Evolutionary conservation across 2,329 filamentous ascomycete species (phyloP), one percentile per base, ranked within the genome.

Genomic region (Phyllosticta ampelicida): DNA sequence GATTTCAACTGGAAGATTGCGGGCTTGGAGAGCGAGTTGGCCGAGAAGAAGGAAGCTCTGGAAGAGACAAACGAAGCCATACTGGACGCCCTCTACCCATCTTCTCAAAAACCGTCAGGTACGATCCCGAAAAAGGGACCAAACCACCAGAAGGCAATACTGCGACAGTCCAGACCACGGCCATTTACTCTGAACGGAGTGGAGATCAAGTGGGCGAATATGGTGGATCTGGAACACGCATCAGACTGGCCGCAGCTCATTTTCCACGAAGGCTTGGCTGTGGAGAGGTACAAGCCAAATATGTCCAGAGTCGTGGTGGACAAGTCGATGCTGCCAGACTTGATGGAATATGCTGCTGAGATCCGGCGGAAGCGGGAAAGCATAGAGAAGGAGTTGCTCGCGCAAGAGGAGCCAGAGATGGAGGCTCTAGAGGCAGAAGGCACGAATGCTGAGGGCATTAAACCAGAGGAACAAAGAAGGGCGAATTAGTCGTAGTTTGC

Each of bases 191-290:
- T 68, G 5, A 58, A 67, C 3, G 65, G 62, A 28, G 63, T 73
- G 2, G 60, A 56, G 13, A 63, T 73, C 21, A 60, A 63, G 21
- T 73, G 71, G 71, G 65, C 66, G 5, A 66, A 73, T 51, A 55
- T 70, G 11, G 58, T 63, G 20, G 70, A 73, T 55, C 67, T 66
- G 11, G 59, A 69, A 19, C 68, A 67, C 26, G 64, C 60, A 19
- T 23, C 51, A 23, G 28, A 29, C 3, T 65, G 65, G 65, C 65
- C 63, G 8, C 28, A 54, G 16, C 53, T 53, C 16, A 60, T 66
- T n/a, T 29, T 44, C 51, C 65, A 65, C 36, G 59, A 60, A 9
- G 9, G 18, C 58, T 64, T 44, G 61, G 36, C 36, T 44, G 36
- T 44, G 36, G 36, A 44, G 36, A 44, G 36, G 13, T 44, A 44